Evolutionary conservation across 2,329 filamentous ascomycete genomes (phyloP), one percentile per base, ranked within the genome.

Genomic region (Verticillium longisporum): DNA sequence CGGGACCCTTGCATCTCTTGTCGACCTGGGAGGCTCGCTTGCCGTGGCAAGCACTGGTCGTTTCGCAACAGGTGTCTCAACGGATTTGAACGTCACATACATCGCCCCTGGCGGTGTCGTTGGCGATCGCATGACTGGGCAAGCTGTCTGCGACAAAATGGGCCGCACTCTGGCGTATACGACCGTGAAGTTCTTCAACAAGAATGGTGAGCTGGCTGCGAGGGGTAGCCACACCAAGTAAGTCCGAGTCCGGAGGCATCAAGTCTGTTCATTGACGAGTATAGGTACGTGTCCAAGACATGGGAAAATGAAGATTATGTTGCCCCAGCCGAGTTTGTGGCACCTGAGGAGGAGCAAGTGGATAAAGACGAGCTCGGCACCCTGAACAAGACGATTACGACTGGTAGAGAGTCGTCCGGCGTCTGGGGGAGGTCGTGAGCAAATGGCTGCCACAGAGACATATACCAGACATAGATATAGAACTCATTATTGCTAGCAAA

Each of bases 1-100:
- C 18, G 90, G 90, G 4, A 91, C 90, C 0, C 87, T 94, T 33
- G 90, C 90, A 3, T 90, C 87, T 70, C 87, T 93, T 75, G 87
- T 88, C 33, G 86, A 88, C 63, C 75, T 88, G 0, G 85, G 85
- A 11, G 86, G 86, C 14, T 88, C 86, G 0, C 77, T 88, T 2
- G 86, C 86, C 10, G 85, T 88, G 2, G 86, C 86, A 1, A 88
- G 86, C 1, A 85, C 81, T 64, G 86, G 86, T 0, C 74, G 85
- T 1, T 88, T 83, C 66, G 78, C 81, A 18, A 88, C 86, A 0
- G 86, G 86, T 11, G 86, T 88, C 3, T 86, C 86, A 2, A 88
- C 86, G 0, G 86, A 88, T 64, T 70, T 88, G 14, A 88, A 86
- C 60, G 83, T 88, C n/a, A 86, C 85, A 0, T 88, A 88, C 67